Evolutionary conservation across 2,329 filamentous ascomycete species (phyloP).

Genomic region (Remersonia thermophila): DNA sequence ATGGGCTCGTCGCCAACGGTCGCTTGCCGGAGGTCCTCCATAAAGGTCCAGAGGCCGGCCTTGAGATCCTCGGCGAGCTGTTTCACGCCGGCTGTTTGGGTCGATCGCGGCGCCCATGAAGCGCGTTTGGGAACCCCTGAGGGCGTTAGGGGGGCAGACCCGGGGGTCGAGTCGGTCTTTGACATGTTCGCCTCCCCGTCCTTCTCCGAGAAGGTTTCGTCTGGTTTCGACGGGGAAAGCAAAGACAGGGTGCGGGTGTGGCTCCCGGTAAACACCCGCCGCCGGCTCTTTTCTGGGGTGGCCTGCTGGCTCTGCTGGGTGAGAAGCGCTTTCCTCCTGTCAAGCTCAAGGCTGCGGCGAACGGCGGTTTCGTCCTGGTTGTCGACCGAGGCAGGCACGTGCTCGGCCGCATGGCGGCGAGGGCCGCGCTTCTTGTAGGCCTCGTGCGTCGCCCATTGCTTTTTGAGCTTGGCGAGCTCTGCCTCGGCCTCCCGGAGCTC

Average conservation of each 20-base stretch:
- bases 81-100: slow-evolving; percentile 39
- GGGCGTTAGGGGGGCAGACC: slow-evolving; percentile 23
- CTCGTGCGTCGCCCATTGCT: slow-evolving; percentile 70
- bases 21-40: slow-evolving; percentile 88
- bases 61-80: slow-evolving; percentile 84
- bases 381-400: slow-evolving; percentile 42
- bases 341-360: slow-evolving; percentile 48
- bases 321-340: slow-evolving; percentile 56
- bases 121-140: slow-evolving; percentile 39
- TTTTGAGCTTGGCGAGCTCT: slow-evolving; percentile 66
- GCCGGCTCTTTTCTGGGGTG: slow-evolving; percentile 30
- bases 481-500: slow-evolving; percentile 74
- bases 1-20: slow-evolving; percentile 90
- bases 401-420: slow-evolving; percentile 39
- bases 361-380: slow-evolving; percentile 24
- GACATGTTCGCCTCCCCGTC: slow-evolving; percentile 34
- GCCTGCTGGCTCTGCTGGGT: slow-evolving; percentile 32
- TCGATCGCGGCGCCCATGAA: slow-evolving; percentile 45
- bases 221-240: slow-evolving; percentile 53
- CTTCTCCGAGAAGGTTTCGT: slow-evolving; percentile 30
- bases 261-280: slow-evolving; percentile 57
- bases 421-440: slow-evolving; percentile 62
- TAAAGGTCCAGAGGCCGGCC: slow-evolving; percentile 83
- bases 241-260: slow-evolving; percentile 61
- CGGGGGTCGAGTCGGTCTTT: slow-evolving; percentile 21